Conservation (phyloP, 805 yeast genomes). For the Schwanniomyces yamadae region DNA sequence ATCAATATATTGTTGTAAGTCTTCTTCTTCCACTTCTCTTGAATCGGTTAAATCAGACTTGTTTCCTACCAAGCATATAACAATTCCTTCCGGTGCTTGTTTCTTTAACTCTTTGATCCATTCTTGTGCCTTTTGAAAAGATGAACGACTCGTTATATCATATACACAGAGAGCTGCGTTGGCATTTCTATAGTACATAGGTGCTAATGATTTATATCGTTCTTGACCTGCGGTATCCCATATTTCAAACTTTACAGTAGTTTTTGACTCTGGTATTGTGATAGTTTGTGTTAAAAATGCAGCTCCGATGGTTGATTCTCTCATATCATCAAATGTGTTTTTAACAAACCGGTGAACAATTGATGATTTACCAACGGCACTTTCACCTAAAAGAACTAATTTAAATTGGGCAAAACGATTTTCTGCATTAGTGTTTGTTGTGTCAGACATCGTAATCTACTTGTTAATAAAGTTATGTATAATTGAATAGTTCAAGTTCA, state of each 20-base stretch:
- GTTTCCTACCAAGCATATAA: slow-evolving; percentile 84
- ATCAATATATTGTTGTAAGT: slow-evolving; percentile 49
- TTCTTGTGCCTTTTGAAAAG: slow-evolving; percentile 67
- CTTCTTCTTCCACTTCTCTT: slow-evolving; percentile 41
- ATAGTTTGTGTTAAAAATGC: slow-evolving; percentile 75
- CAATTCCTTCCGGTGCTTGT: slow-evolving; percentile 72
- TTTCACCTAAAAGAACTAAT: slow-evolving; percentile 74
- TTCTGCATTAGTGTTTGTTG: slow-evolving; percentile 3
- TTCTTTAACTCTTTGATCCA: slow-evolving; percentile 81
- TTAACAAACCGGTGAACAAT: slow-evolving; percentile 63
- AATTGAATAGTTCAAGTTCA: no score
- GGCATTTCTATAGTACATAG: slow-evolving; percentile 47
- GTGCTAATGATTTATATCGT: slow-evolving; percentile 43
- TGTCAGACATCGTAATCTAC: slow-evolving; percentile 6
- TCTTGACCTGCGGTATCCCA: slow-evolving; percentile 97
- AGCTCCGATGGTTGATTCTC: slow-evolving; percentile 84
- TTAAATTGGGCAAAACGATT: slow-evolving; percentile 46
- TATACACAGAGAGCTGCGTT: slow-evolving; percentile 78
- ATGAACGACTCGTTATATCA: slow-evolving; percentile 68
- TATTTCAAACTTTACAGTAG: slow-evolving; percentile 65
- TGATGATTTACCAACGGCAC: slow-evolving; percentile 77
- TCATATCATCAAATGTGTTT: slow-evolving; percentile 67
- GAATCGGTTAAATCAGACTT: slow-evolving; percentile 59
- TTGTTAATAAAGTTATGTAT: not conserved
- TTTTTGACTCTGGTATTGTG: slow-evolving; percentile 48